Evolutionary conservation across 1,284 basidiomycete species (phyloP), one percentile per base, ranked within the genome.

Genomic region (Vanrija sp.): DNA sequence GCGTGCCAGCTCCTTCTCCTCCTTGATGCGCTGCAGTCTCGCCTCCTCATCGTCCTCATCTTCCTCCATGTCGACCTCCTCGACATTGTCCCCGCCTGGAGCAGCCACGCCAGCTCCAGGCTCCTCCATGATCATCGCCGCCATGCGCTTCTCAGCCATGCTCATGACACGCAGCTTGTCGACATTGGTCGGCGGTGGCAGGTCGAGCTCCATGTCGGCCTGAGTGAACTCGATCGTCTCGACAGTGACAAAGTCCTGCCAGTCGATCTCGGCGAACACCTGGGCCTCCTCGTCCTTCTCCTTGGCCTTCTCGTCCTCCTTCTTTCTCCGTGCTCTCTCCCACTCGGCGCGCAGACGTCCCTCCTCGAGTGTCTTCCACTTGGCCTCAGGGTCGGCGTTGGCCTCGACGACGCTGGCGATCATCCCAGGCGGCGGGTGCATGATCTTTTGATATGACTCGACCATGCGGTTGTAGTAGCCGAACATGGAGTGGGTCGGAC

Each of bases 231-330:
- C 96, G 65, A 98, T 97, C 19, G 95, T 98, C 72, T 97, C 92
- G 16, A 98, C 96, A 57, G 97, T 91, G 50, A 94, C 91, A 79
- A 98, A 98, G 77, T 98, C 96, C 70, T 98, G 92, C 96, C 96
- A 99, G 73, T 98, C 96, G 69, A 99, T 98, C 72, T 94, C 90
- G 46, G 91, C 89, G 71, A 97, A 93, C 9, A 91, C 92, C 50
- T 65, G 55, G 26, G 65, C 63, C 57, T 75, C 73, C 54, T 74
- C 89, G 73, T 98, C 93, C 62, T 88, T 85, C 65, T 96, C 90
- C 66, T 95, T 89, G 64, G 90, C 84, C 49, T 86, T 83, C 72
- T 87, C 88, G 78, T 91, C 88, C 62, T 91, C 86, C 74, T 87
- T 85, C 69, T 95, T 89, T 44, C 87, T 79, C 70, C 88, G 87